Evolutionary conservation across 2,329 filamentous ascomycete species (phyloP), one percentile per base, ranked within the genome.

Genomic region (Venturia pyrina): DNA sequence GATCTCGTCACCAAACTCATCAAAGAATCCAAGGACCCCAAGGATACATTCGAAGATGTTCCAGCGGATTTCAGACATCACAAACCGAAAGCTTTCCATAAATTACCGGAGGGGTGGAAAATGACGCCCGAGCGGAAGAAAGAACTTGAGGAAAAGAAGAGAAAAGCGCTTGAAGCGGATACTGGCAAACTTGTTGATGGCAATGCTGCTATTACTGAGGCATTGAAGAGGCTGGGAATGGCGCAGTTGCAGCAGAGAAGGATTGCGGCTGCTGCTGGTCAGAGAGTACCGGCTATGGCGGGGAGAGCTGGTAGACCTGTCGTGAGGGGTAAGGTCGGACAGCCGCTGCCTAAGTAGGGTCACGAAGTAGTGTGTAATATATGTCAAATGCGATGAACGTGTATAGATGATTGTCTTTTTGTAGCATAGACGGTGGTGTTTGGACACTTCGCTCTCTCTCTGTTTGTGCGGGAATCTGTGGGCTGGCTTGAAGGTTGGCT

Each of bases 61-160:
- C 93, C 95, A 1, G 83, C 98, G 62, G 93, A 99, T 74, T 88
- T 91, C 67, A 84, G 95, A 71, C 93, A 98, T 77, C 87, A 93
- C 80, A 87, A 84, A 72, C 81, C 84, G 68, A 89, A 89, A 80
- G 75, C 76, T 53, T 85, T 85, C 74, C 82, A 85, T 65, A 83
- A 81, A 69, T 98, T 97, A 77, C 95, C 95, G 1, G 83, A 86
- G 70, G 85, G 87, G 70, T 99, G 95, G 95, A 85, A 83, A 67
- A 78, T 99, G 82, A 93, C 89, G 1, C 78, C 85, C 60, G 81
- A 89, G 77, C 37, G 61, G 7, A 62, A n/a, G 73, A 74, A 79
- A 72, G 82, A 89, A 76, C 60, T 81, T 89, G 77, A 40, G 34
- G 53, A 62, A 24, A 66, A 53, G 56, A 82, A 89, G 76, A 74